phyloP scores from a whole-genome alignment of 2,329 filamentous ascomycete genomes.

The Gnomoniopsis smithogilvyi region DNA sequence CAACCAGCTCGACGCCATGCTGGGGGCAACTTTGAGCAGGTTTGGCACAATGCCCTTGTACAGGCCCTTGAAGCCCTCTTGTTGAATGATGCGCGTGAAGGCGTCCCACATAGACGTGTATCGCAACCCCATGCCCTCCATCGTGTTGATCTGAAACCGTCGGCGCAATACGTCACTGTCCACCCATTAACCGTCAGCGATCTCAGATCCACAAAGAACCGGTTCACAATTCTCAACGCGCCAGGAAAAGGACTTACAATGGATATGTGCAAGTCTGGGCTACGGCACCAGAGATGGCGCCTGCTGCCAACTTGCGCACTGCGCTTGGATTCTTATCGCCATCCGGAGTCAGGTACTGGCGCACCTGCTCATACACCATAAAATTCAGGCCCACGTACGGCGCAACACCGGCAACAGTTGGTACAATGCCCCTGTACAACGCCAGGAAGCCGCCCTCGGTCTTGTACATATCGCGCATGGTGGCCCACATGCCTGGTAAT shows the following conservation, averaged over 20 bases:
- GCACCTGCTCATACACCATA: slow-evolving; percentile 93
- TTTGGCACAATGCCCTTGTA: slow-evolving; percentile 98
- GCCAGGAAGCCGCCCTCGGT: slow-evolving; percentile 82
- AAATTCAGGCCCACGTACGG: slow-evolving; percentile 98
- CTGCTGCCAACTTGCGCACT: slow-evolving; percentile 78
- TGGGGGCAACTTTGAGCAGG: slow-evolving; percentile 92
- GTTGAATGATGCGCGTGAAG: slow-evolving; percentile 71
- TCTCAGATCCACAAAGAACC: neutral
- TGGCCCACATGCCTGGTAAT: slow-evolving; percentile 89
- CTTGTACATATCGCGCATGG: slow-evolving; percentile 80
- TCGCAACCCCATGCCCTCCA: slow-evolving; percentile 96
- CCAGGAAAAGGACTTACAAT: slow-evolving; percentile 62
- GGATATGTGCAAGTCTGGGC: slow-evolving; percentile 98
- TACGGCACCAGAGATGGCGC: slow-evolving; percentile 91
- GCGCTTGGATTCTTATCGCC: slow-evolving; percentile 81
- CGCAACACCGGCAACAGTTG: slow-evolving; percentile 91
- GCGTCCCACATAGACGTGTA: slow-evolving; percentile 88
- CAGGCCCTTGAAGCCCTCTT: slow-evolving; percentile 80
- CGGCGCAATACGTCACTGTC: slow-evolving; percentile 82
- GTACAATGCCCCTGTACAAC: slow-evolving; percentile 91
- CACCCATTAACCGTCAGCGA: slow-evolving; percentile 21
- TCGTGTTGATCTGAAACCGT: slow-evolving; percentile 97
- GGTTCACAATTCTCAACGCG: neutral
- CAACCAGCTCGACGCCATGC: slow-evolving; percentile 98
- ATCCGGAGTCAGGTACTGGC: slow-evolving; percentile 79